Evolutionary conservation across 257 asterid species (phyloP), one percentile per base, ranked within the genome.

Genomic region (Ligustrum vulgare): DNA sequence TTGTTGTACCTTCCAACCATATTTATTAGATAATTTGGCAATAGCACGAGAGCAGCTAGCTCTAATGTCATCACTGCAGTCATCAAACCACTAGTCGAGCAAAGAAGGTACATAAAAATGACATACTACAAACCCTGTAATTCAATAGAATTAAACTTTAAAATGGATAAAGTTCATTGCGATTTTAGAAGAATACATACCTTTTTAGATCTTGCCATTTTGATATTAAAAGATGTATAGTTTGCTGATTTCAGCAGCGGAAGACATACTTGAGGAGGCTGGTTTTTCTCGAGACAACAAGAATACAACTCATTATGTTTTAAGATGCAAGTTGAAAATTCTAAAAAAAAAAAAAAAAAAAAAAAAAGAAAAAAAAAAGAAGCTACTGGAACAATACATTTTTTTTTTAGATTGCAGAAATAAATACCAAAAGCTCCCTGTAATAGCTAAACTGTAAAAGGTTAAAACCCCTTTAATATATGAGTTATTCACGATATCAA

Each of bases 71-170:
- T 86, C 88, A 28, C 82, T 85, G 84, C 97, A 90, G 83, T 93
- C 96, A 60, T 90, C 86, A 20, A 93, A 93, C 98, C 98, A 93
- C 97, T 93, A 83, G 69, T 60, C 73, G 45, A 79, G n/a, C 43
- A 72, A 28, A 63, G 60, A 39, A 72, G 13, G 41, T 39, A 8
- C 13, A 31, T 8, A 15, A 10, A 69, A 3, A 51, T 75, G 5
- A 75, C 70, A 72, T 22, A 47, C 25, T 47, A 16, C 4, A 10
- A 36, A 20, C 54, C 6, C 16, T 49, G 6, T 31, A 68, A 64
- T 9, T 5, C 15, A 56, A 22, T 33, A 45, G 36, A 12, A 20
- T 5, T 20, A 5, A 43, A 20, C 39, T 33, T 71, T 20, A 47
- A 31, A 34, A 8, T 63, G 16, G 34, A 5, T 15, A 73, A 76